Evolutionary conservation across 176 grass and related monocot species (phyloP).

Genomic region (Miscanthus lutarioriparius): DNA sequence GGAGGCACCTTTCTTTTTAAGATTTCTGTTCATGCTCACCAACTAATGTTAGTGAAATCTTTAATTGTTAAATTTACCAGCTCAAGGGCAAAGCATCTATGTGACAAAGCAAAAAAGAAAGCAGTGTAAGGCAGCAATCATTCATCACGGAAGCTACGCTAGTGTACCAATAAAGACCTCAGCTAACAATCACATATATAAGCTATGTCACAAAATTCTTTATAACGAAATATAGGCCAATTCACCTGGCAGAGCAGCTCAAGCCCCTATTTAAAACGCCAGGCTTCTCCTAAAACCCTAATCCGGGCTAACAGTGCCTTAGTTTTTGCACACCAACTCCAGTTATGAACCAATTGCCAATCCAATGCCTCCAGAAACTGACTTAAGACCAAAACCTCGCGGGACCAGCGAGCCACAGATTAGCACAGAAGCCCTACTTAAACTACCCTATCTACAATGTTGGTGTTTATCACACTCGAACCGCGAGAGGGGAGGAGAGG

Average conservation of each 20-base stretch:
- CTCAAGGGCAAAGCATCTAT: neutral
- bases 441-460: neutral
- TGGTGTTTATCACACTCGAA: neutral
- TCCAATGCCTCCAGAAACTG: neutral
- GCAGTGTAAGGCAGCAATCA: neutral
- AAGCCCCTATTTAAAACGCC: neutral
- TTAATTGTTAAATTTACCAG: neutral
- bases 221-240: neutral
- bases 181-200: neutral
- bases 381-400: neutral
- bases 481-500: neutral
- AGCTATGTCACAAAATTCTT: neutral
- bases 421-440: slow-evolving; percentile 7
- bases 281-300: neutral
- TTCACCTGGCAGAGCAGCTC: neutral
- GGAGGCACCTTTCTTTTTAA: neutral
- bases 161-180: neutral
- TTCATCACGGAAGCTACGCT: neutral
- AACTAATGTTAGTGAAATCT: neutral
- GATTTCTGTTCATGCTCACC: neutral
- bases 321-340: neutral
- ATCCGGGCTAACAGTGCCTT: neutral
- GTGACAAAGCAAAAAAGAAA: neutral
- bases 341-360: neutral
- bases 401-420: neutral